Base-by-base conservation (phyloP, 2,329 filamentous ascomycete genomes). In the Gaeumannomyces tritici region DNA sequence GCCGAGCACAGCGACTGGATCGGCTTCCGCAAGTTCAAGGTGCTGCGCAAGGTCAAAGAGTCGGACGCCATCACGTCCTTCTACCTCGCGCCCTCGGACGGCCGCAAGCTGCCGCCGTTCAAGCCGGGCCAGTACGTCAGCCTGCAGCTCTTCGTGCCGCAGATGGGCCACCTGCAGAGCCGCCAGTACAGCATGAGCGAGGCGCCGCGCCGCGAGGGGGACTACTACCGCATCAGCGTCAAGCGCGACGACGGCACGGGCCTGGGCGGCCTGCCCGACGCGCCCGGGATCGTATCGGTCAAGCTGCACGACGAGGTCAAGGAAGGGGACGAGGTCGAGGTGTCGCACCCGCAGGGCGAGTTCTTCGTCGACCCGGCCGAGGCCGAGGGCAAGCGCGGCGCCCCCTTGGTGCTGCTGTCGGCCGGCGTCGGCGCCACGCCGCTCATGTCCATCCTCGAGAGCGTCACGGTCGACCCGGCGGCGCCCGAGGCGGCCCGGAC, bases 161-260 rank as follows among this genome's bases (percentile, higher is more conserved):
- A 80, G 59, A 78, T 89, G 27, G 82, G 83, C n/a, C 79, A 87
- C 67, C 75, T 80, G 63, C 90, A 93, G 73, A 84, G 85, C 63
- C 77, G 90, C 62, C 90, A 93, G 76, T 93, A 91, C 77, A 89
- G 86, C 58, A 78, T 93, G 62, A 89, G 84, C 69, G 85, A 89
- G 67, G 79, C 75, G 2, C 78, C 79, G 4, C 66, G 67, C 28
- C 67, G 67, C n/a, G 77, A 80, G 59, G 80, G 79, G 9, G 76
- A 77, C 21, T 82, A 85, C 73, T 90, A 90, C 74, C 83, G 90
- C 62, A 86, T 93, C 75, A 89, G 84, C 66, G 86, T 93, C 65
- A 93, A 92, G 80, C 82, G 78, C 63, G 88, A 84, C 66, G 72
- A 75, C 33, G 76, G 77, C 27, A 62, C 69, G 63, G 67, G 70